A percentile compares a stretch with the other conserved stretches of the same genome.
Conservation (phyloP, 2,329 filamentous ascomycete genomes). For the Botrytis pseudocinerea region DNA sequence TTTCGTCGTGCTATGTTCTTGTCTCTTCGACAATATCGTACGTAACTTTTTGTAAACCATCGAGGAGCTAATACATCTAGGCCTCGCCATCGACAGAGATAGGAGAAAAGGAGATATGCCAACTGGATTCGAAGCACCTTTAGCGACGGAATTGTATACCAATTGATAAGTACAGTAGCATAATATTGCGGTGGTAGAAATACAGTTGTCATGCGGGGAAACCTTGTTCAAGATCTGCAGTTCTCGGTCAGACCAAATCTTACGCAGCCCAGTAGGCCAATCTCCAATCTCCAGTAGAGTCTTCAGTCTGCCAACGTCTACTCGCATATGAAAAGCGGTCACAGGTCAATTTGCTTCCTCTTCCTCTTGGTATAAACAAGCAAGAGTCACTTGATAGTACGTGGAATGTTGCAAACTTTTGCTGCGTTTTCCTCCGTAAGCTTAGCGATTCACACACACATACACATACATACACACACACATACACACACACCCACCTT, state of each 20-base stretch:
- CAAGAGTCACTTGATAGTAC: constrained; percentile 6
- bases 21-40: background rate
- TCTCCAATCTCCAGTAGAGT: too few species aligned
- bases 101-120: background rate
- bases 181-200: background rate
- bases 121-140: background rate
- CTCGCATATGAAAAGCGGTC: background rate
- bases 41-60: too few species aligned
- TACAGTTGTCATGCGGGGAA: constrained; percentile 22
- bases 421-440: background rate
- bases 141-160: background rate
- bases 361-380: background rate
- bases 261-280: background rate
- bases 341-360: background rate
- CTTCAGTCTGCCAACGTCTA: background rate
- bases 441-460: background rate
- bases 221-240: constrained; percentile 20
- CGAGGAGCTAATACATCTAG: background rate
- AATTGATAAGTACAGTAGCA: background rate
- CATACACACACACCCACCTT: background rate
- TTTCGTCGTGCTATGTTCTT: background rate
- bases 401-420: background rate
- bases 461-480: background rate
- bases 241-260: background rate
- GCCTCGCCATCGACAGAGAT: background rate